These are phyloP conservation scores for Apophysomyces elegans DNA, from an alignment of 371 early-diverging fungal species.

Conservation along the genomic window DNA sequence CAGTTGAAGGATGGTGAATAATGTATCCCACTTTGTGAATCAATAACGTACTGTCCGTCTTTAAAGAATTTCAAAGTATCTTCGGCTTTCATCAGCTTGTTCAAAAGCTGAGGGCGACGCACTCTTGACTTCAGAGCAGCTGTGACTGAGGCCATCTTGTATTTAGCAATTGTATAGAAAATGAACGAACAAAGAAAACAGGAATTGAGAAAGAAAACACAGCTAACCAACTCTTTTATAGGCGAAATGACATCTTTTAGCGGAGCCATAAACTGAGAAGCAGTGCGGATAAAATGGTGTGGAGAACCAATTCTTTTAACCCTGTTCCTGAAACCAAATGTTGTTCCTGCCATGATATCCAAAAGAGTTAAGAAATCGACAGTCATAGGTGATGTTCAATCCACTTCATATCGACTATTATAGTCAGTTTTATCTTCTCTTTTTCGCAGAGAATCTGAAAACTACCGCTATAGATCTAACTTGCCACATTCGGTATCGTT, in stretches of 20 bases:
- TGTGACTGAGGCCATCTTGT: constrained; percentile 41
- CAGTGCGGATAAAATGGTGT: constrained; percentile 10
- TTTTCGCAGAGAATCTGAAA: too few relatives aligned
- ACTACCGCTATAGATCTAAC: too few relatives aligned
- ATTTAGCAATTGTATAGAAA: neutral
- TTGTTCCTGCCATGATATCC: neutral
- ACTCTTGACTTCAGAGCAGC: constrained; percentile 54
- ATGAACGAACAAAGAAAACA: constrained; percentile 15
- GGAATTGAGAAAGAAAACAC: constrained; percentile 8
- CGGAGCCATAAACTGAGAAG: constrained; percentile 12
- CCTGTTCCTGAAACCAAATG: constrained; percentile 1
- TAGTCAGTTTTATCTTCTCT: too few relatives aligned
- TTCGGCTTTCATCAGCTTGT: constrained; percentile 52
- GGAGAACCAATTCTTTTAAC: constrained; percentile 11
- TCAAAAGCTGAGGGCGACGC: constrained; percentile 50
- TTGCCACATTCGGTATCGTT: neutral
- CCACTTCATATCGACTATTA: too few relatives aligned
- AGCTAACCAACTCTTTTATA: constrained; percentile 13
- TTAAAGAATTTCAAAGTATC: constrained; percentile 54
- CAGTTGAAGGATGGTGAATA: neutral
- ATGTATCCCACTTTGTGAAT: neutral
- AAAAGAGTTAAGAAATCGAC: too few relatives aligned
- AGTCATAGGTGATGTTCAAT: too few relatives aligned
- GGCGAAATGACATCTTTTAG: constrained; percentile 1
- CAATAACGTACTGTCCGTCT: constrained; percentile 50